A percentile compares a stretch with the other conserved stretches of the same genome.
phyloP scores from a whole-genome alignment of 352 stramenopile genomes.

The Globisporangium nodosum region DNA sequence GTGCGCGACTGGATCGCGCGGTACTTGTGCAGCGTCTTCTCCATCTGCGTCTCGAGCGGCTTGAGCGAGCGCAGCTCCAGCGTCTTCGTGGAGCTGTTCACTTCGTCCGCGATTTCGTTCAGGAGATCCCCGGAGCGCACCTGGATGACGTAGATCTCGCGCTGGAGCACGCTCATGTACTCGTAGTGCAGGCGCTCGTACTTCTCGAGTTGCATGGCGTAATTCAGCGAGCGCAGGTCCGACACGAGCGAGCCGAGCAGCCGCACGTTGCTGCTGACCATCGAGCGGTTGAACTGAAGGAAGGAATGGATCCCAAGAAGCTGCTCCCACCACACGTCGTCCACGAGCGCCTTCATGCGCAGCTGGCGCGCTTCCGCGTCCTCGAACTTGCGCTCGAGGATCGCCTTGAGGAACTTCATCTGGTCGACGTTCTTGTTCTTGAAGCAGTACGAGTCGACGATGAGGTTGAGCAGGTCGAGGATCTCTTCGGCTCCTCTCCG shows the following conservation, averaged over 20 bases:
- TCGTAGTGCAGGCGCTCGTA: conserved; percentile 28
- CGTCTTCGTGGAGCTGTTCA: conserved; percentile 1
- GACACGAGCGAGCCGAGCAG: conserved; percentile 30
- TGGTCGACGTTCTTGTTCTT: conserved; percentile 48
- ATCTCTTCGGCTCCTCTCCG: conserved; percentile 26
- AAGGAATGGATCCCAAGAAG: conserved; percentile 32
- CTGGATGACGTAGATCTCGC: conserved; percentile 46
- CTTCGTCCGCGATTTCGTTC: conserved; percentile 29
- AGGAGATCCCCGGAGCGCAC: conserved; percentile 27
- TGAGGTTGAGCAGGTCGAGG: conserved; percentile 41
- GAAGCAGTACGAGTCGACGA: conserved; percentile 56
- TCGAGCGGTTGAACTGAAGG: conserved; percentile 38
- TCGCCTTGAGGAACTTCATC: conserved; percentile 44
- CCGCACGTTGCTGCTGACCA: conserved; percentile 33
- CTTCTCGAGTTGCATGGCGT: conserved; percentile 36
- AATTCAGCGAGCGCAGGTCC: conserved; percentile 33
- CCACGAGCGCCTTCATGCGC: conserved; percentile 30
- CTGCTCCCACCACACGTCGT: conserved; percentile 55
- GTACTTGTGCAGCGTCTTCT: conserved; percentile 33
- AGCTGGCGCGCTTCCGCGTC: conserved; percentile 16
- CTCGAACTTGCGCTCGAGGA: conserved; percentile 38
- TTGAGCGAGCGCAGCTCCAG: conserved; percentile 25
- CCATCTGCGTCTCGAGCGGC: conserved; percentile 37
- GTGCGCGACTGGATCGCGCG: conserved; percentile 32
- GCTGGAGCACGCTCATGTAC: conserved; percentile 42